Base-by-base conservation (phyloP, 2,329 filamentous ascomycete species). In the Westerdykella aurantiaca region DNA sequence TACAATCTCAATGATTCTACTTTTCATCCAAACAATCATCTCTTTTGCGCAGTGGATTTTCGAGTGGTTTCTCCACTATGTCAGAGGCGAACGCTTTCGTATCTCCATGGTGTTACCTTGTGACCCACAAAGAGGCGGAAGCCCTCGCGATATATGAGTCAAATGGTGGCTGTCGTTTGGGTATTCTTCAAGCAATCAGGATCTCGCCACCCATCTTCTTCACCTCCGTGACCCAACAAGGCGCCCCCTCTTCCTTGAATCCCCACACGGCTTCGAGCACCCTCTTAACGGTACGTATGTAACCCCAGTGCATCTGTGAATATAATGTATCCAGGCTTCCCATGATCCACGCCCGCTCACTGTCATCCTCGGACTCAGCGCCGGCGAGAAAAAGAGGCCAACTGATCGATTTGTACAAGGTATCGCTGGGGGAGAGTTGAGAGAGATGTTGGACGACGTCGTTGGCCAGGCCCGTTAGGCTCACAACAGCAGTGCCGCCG, bases 331-430 rank as follows among this genome's bases (percentile, higher is more conserved):
- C 56, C 13, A 69, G 49, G 2, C 74, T 71, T 41, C 72, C 65
- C 55, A 78, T 63, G n/a, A 75, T 70, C 77, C 77, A 80, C 3
- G 61, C 66, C 33, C 77, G 68, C 44, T 72, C 72, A 31, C 67
- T 62, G 0, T 64, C 59, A 42, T 76, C 70, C 34, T 69, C 69
- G 3, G 75, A 74, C 52, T 80, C 78, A 0, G 77, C 77, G 1
- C 78, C 78, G 2, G 75, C 76, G 23, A 81, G 71, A 49, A 81
- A 80, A 0, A 77, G 69, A 1, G 78, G 77, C 78, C 78, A 81
- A n/a, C 74, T 74, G 2, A 77, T 79, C 6, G 75, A 78, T 56
- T 80, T 81, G 66, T 79, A 81, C 34, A 79, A 69, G 6, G 72
- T 70, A 52, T 78, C 75, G 2, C 67, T 59, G 16, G 71, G 69